Base-by-base conservation (phyloP, 768 basidiomycete species). In the Lactifluus rugatus region DNA sequence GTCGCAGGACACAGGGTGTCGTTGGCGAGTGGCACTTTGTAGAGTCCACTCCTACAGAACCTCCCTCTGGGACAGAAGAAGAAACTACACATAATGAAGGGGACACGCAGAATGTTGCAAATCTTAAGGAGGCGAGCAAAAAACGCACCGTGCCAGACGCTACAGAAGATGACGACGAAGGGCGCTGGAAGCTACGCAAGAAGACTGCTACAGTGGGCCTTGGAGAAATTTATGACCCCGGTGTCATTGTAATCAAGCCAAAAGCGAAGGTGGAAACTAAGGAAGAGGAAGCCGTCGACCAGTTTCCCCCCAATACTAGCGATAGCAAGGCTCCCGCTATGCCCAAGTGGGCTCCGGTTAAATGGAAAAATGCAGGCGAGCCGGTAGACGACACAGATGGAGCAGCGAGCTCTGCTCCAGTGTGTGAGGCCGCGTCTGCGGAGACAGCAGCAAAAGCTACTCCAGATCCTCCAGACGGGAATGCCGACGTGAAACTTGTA, bases 171-270 rank as follows among this genome's bases (percentile, higher is more conserved):
- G 75, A 76, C n/a, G 75, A 76, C 19, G 75, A 75, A 44, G 69
- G 70, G 10, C 79, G 74, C 28, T 90, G 82, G 74, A 88, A 85
- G 69, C 66, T 90, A 59, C 76, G 82, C 61, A 84, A 81, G 74
- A 85, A 82, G 72, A 82, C 76, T 0, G 68, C 80, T 45, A 71
- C 69, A 1, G 70, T 75, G 0, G 88, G 85, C 7, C 74, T 89
- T 11, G 89, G 86, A 13, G 85, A 90, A 64, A 80, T 89, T 28
- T 94, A 89, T 63, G 92, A 95, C 68, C 88, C 87, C 3, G 85
- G 82, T 1, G 65, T 81, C 21, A 81, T 90, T 48, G 72, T 80
- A 31, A 78, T 89, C 64, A 83, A 83, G 67, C 62, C 81, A 32
- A 86, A 83, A 71, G 64, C 67, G 58, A 82, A 80, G 72, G 78